Evolutionary conservation across 495 filamentous ascomycete genomes (phyloP).

Genomic region (Penicillium coffeae): DNA sequence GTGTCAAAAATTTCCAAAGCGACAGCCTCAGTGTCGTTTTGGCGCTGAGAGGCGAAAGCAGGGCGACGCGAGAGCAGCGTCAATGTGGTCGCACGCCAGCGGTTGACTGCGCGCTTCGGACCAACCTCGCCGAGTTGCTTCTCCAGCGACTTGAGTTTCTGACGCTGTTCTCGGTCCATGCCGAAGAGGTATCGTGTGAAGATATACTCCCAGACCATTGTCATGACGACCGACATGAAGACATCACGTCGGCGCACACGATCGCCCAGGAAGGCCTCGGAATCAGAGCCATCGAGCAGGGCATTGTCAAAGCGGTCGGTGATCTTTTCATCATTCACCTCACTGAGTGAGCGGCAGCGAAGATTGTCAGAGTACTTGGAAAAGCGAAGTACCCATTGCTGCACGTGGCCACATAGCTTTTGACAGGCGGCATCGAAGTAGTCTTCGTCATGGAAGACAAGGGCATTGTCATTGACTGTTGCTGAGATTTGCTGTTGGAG

Average conservation of each 20-base stretch:
- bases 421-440: conserved; percentile 95
- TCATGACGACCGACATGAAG: conserved; percentile 97
- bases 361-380: conserved; percentile 91
- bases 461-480: conserved; percentile 65
- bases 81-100: conserved; percentile 93
- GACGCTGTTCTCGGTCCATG: conserved; percentile 94
- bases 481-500: conserved; percentile 81
- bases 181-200: conserved; percentile 97
- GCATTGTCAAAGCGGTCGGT: conserved; percentile 90
- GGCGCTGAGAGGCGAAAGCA: conserved; percentile 68
- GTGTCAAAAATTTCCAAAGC: conserved; percentile 79
- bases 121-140: conserved; percentile 87
- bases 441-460: conserved; percentile 80
- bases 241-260: conserved; percentile 83
- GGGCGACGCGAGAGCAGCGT: conserved; percentile 77
- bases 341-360: conserved; percentile 72
- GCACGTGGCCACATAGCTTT: conserved; percentile 86
- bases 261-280: conserved; percentile 79
- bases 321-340: conserved; percentile 81
- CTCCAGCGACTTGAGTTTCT: conserved; percentile 92
- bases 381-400: conserved; percentile 94
- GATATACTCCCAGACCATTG: conserved; percentile 96
- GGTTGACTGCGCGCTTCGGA: conserved; percentile 74
- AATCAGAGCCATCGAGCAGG: conserved; percentile 87
- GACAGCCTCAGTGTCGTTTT: conserved; percentile 84